Evolutionary conservation across 768 basidiomycete species (phyloP), one percentile per base, ranked within the genome.

Genomic region (Strobilomyces confusus): DNA sequence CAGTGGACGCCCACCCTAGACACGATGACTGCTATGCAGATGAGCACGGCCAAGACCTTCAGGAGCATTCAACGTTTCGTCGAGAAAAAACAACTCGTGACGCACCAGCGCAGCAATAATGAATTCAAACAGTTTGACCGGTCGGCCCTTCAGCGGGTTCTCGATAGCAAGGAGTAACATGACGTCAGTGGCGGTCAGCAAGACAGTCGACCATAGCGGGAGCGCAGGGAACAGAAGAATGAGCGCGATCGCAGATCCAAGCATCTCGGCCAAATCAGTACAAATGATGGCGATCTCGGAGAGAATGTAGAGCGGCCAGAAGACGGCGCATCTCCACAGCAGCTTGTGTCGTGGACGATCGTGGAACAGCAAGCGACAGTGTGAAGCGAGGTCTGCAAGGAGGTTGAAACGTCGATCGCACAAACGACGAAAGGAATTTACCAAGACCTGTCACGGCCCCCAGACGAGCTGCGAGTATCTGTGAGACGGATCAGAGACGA

Each of bases 401-500:
- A 57, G 17, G 62, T 67, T 15, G 7, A 13, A 32, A 20, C 26
- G 19, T 37, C 26, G 37, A 44, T 36, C 36, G 36, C 9, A 33
- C 8, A 14, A 29, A 22, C 14, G 37, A 49, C 23, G 11, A 47
- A 43, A 44, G 5, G 22, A 69, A 69, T 73, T 66, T 69, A 88
- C 89, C 87, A 19, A 89, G 75, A 8, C 89, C 89, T 1, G 89
- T 91, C 22, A 91, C 88, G 56, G 84, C 83, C 23, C 95, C 95
- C 2, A 98, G 73, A 57, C 87, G 78, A 42, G 86, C 82, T 6
- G 92, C 84, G 40, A 94, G 78, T 23, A 87, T 79, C 87, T 90
- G 51, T 37, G 34, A 11, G 47, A 54, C 19, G n/a, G 17, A 22
- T 59, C 32, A 64, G 43, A 33, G 22, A 44, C 36, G 36, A 30